Base-by-base conservation (phyloP, 768 basidiomycete species). In the Gymnopilus dilepis region DNA sequence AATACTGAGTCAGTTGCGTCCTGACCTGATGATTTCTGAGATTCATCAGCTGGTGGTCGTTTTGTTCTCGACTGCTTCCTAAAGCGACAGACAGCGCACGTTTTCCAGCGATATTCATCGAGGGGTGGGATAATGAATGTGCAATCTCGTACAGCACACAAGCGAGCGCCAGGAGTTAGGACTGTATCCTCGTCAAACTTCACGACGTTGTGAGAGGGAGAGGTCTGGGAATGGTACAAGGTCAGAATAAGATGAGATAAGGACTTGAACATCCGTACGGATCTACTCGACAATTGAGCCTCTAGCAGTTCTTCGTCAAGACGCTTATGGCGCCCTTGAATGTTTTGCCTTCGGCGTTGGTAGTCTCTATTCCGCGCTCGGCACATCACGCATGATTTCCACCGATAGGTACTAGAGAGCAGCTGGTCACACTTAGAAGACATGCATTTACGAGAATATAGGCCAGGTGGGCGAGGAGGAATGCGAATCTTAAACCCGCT, bases 301-400 rank as follows among this genome's bases (percentile, higher is more conserved):
- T 41, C 17, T 15, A 30, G 34, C 11, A 67, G 63, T 56, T 72
- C 71, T 43, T 61, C 34, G 28, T 72, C 61, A 4, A 68, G 60
- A n/a, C 60, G 65, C 17, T 57, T 59, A 61, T 71, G 72, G 24
- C 60, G 63, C 22, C 67, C 68, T 56, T 69, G 69, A 17, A 75
- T 54, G 45, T 69, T 73, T 55, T 72, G 65, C 8, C 73, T 75
- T 42, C 65, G 67, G 13, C 72, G 65, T 59, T 80, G 78, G 60
- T 77, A 78, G 31, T 70, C 57, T 5, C 80, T 71, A 24, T 72
- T 71, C 21, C 71, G 70, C n/a, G 71, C 62, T 13, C 81, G 77
- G 62, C 82, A 83, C 2, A 76, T 58, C 6, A 77, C 73, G 45
- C 82, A 84, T 8, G 72, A 75, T 64, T 83, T 82, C 80, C 79